phyloP scores from a whole-genome alignment of 345 rosid genomes.

The Salix koriyanagi region DNA sequence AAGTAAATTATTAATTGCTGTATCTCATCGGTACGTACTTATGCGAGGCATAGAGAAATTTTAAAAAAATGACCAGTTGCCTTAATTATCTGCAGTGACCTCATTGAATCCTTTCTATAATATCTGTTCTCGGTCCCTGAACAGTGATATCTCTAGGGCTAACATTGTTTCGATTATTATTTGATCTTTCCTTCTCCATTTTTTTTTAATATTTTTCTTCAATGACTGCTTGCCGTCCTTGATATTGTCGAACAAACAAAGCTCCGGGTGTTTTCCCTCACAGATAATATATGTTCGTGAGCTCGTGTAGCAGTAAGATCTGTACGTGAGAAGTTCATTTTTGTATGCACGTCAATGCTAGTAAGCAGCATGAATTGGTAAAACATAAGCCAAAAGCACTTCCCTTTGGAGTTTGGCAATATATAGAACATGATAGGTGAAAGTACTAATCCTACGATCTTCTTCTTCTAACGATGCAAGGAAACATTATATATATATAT shows the following conservation, averaged over 20 bases:
- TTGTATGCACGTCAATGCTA: conserved; percentile 6
- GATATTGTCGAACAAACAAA: not conserved
- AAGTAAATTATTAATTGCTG: too few relatives aligned
- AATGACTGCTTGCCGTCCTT: not conserved
- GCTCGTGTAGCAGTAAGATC: not conserved
- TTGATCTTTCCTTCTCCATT: not conserved
- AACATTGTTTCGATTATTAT: not conserved
- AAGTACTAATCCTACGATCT: too few relatives aligned
- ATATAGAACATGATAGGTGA: conserved; percentile 1
- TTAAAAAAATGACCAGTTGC: not conserved
- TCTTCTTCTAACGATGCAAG: too few relatives aligned
- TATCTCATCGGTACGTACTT: too few relatives aligned
- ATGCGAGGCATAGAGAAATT: too few relatives aligned
- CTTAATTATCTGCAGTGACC: not conserved
- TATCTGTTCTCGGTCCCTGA: not conserved
- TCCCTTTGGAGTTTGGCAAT: not conserved
- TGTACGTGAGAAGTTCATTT: not conserved
- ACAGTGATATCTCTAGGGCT: not conserved
- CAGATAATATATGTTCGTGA: not conserved
- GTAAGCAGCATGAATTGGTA: conserved; percentile 1
- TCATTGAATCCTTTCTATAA: not conserved
- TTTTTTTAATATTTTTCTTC: not conserved
- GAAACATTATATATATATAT: too few relatives aligned
- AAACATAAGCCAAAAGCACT: conserved; percentile 17
- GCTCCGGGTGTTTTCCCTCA: not conserved